phyloP scores from a whole-genome alignment of 1,284 basidiomycete genomes.

The Thelephora terrestris region DNA sequence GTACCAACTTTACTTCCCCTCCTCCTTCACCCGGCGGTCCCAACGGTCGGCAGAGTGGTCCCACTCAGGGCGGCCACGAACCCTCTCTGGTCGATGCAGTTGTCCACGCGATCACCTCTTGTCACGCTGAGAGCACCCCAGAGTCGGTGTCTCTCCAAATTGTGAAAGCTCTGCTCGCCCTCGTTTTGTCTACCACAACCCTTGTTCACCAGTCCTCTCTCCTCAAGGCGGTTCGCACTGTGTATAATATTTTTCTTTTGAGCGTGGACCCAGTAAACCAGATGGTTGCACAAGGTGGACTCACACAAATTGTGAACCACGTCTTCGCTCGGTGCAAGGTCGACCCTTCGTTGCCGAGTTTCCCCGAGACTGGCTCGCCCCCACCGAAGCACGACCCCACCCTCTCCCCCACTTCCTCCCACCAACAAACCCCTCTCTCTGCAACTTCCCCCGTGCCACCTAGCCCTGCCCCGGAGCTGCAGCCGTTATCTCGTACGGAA shows the following conservation, averaged over 20 bases:
- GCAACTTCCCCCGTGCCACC: no score
- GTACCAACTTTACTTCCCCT: conserved; percentile 41
- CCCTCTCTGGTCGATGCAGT: conserved; percentile 83
- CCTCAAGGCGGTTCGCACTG: conserved; percentile 89
- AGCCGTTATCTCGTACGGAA: no score
- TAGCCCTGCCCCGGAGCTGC: no score
- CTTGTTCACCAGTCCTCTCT: conserved; percentile 90
- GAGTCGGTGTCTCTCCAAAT: conserved; percentile 90
- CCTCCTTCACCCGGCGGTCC: conserved; percentile 54
- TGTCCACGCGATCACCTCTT: conserved; percentile 87
- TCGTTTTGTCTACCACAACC: conserved; percentile 79
- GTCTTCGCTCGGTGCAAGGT: conserved; percentile 74
- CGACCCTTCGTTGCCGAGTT: conserved; percentile 13
- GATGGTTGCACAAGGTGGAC: conserved; percentile 91
- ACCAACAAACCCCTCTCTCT: no score
- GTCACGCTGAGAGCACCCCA: conserved; percentile 80
- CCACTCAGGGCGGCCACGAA: conserved; percentile 41
- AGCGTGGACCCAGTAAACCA: conserved; percentile 87
- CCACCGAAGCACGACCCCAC: no score
- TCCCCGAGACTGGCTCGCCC: conserved; percentile 6
- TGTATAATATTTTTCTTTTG: conserved; percentile 93
- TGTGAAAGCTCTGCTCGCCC: conserved; percentile 83
- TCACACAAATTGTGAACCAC: conserved; percentile 96
- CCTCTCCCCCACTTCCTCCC: no score
- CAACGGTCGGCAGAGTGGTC: conserved; percentile 30